A percentile compares a stretch with the other conserved stretches of the same genome.
These are phyloP conservation scores for Coemansia sp. DNA, from an alignment of 192 early-diverging fungal species.

Conservation along the genomic window DNA sequence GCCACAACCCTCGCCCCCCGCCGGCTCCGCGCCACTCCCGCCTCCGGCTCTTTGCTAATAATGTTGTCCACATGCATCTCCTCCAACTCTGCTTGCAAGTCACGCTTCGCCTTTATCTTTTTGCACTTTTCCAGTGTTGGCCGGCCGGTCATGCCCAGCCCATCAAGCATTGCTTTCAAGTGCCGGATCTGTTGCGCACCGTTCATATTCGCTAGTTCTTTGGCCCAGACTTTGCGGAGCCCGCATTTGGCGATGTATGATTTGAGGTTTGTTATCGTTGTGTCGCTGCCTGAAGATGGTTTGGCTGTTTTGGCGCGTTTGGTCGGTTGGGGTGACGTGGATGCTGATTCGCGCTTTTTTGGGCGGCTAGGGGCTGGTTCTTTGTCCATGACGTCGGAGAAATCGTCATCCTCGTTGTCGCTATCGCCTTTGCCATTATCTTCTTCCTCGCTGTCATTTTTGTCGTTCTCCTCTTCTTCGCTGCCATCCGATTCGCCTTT, in stretches of 20 bases:
- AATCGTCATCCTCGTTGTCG: conserved; percentile 9
- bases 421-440: neutral
- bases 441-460: neutral
- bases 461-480: too few relatives aligned
- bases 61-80: conserved; percentile 43
- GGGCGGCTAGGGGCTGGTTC: neutral
- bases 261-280: conserved; percentile 42
- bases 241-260: conserved; percentile 51
- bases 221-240: conserved; percentile 52
- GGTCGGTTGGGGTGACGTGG: conserved; percentile 1
- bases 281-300: conserved; percentile 7
- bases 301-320: conserved; percentile 21
- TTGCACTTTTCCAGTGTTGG: conserved; percentile 61
- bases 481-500: neutral
- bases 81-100: conserved; percentile 57
- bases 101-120: conserved; percentile 56
- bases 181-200: conserved; percentile 47
- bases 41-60: conserved; percentile 12
- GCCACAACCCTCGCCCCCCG: conserved; percentile 17
- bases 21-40: conserved; percentile 18
- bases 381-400: conserved; percentile 19
- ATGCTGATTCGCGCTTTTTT: conserved; percentile 12
- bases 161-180: conserved; percentile 45
- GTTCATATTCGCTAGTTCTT: conserved; percentile 50
- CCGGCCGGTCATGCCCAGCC: conserved; percentile 57